Conservation (phyloP, 495 filamentous ascomycete genomes). For the Podospora appendiculata region DNA sequence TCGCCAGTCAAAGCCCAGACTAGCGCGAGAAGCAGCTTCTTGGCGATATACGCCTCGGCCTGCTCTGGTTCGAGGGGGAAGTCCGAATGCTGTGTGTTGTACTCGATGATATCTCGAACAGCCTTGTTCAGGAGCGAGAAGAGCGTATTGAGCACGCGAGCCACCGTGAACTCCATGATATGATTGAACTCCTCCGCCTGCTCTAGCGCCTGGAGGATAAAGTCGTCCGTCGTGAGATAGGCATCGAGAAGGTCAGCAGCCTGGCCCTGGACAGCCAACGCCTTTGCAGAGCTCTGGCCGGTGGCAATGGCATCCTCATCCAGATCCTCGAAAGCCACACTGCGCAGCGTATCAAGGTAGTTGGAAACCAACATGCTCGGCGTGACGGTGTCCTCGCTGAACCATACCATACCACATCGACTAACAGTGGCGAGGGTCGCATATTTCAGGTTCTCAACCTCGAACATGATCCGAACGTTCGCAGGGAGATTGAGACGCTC, state of each 20-base stretch:
- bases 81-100: constrained; percentile 87
- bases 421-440: constrained; percentile 94
- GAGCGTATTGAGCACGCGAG: constrained; percentile 82
- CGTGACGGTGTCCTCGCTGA: constrained; percentile 94
- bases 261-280: constrained; percentile 65
- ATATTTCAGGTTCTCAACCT: constrained; percentile 97
- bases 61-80: constrained; percentile 87
- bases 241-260: constrained; percentile 70
- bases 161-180: constrained; percentile 95
- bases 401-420: constrained; percentile 99
- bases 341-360: constrained; percentile 76
- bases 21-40: constrained; percentile 83
- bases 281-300: constrained; percentile 70
- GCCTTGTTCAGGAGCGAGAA: constrained; percentile 93
- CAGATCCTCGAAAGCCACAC: constrained; percentile 80
- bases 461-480: constrained; percentile 99
- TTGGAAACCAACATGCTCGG: constrained; percentile 86
- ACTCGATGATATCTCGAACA: constrained; percentile 86
- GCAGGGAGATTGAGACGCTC: constrained; percentile 89
- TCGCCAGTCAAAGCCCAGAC: constrained; percentile 95
- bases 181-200: constrained; percentile 75
- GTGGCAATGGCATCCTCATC: constrained; percentile 83
- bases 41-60: constrained; percentile 79
- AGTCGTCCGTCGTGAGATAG: constrained; percentile 66
- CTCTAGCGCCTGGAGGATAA: constrained; percentile 67